Conservation (phyloP, 495 filamentous ascomycete genomes). For the Xylaria nigripes region DNA sequence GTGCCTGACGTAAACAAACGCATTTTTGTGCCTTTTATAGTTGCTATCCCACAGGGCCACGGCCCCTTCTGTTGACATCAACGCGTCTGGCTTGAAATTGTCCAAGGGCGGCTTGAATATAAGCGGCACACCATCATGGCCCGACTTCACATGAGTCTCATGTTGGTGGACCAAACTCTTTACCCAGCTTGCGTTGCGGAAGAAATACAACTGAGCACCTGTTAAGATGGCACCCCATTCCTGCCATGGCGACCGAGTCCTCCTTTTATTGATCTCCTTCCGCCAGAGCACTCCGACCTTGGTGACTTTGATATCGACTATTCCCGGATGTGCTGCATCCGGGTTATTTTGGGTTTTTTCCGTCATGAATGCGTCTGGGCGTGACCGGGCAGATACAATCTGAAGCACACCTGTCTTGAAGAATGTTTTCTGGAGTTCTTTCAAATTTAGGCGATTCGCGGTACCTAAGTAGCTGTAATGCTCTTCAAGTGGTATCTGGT, state of each 20-base stretch:
- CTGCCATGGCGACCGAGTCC: conserved; percentile 90
- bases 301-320: conserved; percentile 95
- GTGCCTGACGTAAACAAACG: conserved; percentile 84
- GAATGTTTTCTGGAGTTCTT: conserved; percentile 74
- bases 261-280: conserved; percentile 91
- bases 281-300: conserved; percentile 95
- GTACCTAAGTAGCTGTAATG: conserved; percentile 83
- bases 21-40: conserved; percentile 95
- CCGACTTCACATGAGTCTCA: conserved; percentile 65
- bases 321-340: conserved; percentile 77
- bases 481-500: conserved; percentile 87
- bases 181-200: conserved; percentile 87
- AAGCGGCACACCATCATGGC: conserved; percentile 58
- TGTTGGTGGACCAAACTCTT: conserved; percentile 81
- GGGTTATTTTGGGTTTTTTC: conserved; percentile 77
- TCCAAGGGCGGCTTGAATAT: conserved; percentile 84
- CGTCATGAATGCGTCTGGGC: conserved; percentile 90
- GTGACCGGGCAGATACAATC: conserved; percentile 84
- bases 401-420: conserved; percentile 85
- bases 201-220: conserved; percentile 92
- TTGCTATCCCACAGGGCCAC: conserved; percentile 78
- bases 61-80: conserved; percentile 86
- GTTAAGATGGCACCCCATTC: conserved; percentile 97
- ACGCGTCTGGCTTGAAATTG: conserved; percentile 83
- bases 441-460: conserved; percentile 61